Conservation (phyloP, 179 eudicot genomes). For the Carnegiea gigantea region DNA sequence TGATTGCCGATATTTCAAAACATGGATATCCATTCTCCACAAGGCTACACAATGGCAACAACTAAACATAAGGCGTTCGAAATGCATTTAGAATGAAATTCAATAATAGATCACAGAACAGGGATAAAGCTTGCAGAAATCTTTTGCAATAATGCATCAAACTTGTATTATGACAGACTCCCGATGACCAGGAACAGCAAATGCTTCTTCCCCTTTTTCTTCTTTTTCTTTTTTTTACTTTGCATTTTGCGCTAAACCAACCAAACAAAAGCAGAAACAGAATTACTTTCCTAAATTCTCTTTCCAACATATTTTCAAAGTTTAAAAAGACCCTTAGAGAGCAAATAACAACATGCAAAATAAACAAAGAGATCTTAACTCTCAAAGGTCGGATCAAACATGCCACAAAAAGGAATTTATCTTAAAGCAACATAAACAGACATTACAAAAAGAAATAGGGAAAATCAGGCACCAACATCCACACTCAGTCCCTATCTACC, state of each 20-base stretch:
- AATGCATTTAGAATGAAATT: neutral
- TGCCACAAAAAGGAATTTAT: neutral
- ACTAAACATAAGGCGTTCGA: neutral
- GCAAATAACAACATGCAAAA: no score
- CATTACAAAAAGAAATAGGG: neutral
- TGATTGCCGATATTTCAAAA: slow-evolving; percentile 91
- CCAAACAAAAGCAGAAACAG: no score
- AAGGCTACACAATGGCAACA: slow-evolving; percentile 50
- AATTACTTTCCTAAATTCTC: no score
- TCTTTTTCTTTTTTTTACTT: no score
- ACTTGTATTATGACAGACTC: neutral
- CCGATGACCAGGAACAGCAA: neutral
- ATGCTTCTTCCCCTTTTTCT: neutral
- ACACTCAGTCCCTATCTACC: slow-evolving; percentile 40
- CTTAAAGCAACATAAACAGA: neutral
- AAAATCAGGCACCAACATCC: neutral
- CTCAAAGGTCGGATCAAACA: neutral
- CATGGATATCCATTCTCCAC: slow-evolving; percentile 80
- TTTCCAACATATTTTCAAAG: no score
- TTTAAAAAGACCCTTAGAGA: no score
- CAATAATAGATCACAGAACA: neutral
- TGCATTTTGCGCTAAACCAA: no score
- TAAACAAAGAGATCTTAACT: no score
- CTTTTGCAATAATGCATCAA: neutral
- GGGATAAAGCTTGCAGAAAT: neutral